These are phyloP conservation scores for Seminavis robusta DNA, from an alignment of 108 stramenopile species.

Conservation along the genomic window DNA sequence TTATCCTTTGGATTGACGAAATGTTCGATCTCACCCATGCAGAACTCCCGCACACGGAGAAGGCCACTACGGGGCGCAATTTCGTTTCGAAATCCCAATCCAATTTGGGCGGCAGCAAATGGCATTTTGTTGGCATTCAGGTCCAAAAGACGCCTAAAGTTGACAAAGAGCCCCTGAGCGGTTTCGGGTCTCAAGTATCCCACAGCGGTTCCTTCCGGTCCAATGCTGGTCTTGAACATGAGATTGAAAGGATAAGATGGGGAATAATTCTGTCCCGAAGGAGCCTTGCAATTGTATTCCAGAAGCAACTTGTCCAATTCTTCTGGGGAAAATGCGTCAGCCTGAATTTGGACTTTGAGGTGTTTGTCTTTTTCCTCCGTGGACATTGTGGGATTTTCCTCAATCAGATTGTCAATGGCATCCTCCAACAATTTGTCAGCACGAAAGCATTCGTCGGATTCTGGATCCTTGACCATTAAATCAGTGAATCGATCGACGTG, in stretches of 20 bases:
- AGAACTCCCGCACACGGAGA: constrained; percentile 99
- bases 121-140: constrained; percentile 96
- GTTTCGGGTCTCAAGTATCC: constrained; percentile 99
- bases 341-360: constrained; percentile 89
- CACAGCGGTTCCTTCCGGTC: constrained; percentile 94
- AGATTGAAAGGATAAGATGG: constrained; percentile 99
- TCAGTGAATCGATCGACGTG: constrained; percentile 99
- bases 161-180: constrained; percentile 98
- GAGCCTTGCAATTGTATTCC: constrained; percentile 85
- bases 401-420: constrained; percentile 93
- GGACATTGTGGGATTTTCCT: constrained; percentile 81
- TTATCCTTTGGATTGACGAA: constrained; percentile 99
- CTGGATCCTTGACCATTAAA: constrained; percentile 96
- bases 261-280: constrained; percentile 85
- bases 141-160: constrained; percentile 97
- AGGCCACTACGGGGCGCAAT: constrained; percentile 98
- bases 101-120: constrained; percentile 99
- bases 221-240: constrained; percentile 99
- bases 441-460: constrained; percentile 91
- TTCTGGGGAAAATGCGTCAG: constrained; percentile 94
- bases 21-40: constrained; percentile 99
- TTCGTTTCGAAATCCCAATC: constrained; percentile 99
- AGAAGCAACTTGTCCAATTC: constrained; percentile 89
- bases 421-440: constrained; percentile 99
- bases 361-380: constrained; percentile 85